A percentile compares a stretch with the other conserved stretches of the same genome.
These are phyloP conservation scores for Phialophora tarda DNA, from an alignment of 2,329 filamentous ascomycete genomes.

Conservation along the genomic window DNA sequence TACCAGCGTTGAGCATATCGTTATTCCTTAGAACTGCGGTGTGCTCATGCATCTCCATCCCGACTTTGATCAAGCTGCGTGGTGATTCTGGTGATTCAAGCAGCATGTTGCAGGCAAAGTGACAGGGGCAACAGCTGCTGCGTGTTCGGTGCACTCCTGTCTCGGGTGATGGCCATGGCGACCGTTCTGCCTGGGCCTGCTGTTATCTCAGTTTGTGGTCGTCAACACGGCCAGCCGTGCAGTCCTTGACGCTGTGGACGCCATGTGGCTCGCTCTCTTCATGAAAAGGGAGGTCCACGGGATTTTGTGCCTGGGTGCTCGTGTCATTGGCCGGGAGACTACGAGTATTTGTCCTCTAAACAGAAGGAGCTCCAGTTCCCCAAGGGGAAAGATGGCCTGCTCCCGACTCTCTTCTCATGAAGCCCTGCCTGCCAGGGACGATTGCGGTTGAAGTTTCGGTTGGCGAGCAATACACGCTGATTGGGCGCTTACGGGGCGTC, in stretches of 20 bases:
- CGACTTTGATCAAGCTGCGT: background rate
- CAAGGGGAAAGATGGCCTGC: background rate
- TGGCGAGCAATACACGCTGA: background rate
- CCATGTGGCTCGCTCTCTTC: background rate
- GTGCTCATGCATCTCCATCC: background rate
- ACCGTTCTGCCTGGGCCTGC: background rate
- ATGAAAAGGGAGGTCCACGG: background rate
- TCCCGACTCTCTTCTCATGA: background rate
- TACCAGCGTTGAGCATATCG: background rate
- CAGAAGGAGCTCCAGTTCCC: background rate
- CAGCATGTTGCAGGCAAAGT: background rate
- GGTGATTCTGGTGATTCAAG: background rate
- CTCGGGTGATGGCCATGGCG: background rate
- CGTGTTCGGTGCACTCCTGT: background rate
- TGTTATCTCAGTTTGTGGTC: background rate
- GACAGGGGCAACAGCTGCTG: background rate
- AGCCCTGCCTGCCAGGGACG: background rate
- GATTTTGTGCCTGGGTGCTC: background rate
- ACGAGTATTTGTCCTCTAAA: background rate
- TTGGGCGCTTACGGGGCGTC: constrained; percentile 7
- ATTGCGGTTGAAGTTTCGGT: background rate
- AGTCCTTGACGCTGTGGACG: background rate
- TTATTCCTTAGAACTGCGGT: background rate
- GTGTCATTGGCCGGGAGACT: background rate
- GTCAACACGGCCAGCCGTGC: background rate